Base-by-base conservation (phyloP, 192 early-diverging fungal species). In the Pilaira anomala region DNA sequence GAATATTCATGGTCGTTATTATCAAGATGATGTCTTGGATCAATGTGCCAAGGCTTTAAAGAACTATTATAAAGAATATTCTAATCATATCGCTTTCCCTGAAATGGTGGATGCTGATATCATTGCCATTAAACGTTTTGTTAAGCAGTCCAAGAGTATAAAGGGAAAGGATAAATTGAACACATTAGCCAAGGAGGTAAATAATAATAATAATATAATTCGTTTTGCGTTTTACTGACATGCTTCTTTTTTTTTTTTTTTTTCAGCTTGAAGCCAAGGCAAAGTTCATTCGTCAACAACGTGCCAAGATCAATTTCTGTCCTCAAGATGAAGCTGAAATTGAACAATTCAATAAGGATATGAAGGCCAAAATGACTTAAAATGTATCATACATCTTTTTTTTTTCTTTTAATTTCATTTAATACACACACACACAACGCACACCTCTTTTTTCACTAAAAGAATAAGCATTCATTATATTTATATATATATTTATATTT, bases 51-150 rank as follows among this genome's bases (percentile, higher is more conserved):
- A 81, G 13, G 69, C 88, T 22, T 78, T 97, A 48, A 86, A 88
- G 19, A 86, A 91, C 49, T 90, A 87, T 49, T 87, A 92, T 73
- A 83, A 87, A 14, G 58, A 83, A 18, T 88, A 83, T 62, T 85
- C 86, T 22, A 76, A 80, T 21, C 88, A 87, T 33, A 93, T 99
- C 62, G 84, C 91, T 7, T 99, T 99, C 84, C 96, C 97, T 11
- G 97, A 99, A 73, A 79, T 95, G 73, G 84, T 79, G 26, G 88
- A 94, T 30, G 95, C 96, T 3, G 92, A 87, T 6, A 82, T 95
- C 53, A 74, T 96, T 18, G 85, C 89, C 58, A 71, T 99, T 61
- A 88, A 91, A 67, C 79, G 94, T 52, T 92, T 88, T 72, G 81
- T 90, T 56, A 98, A 98, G 73, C 80, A 86, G 54, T 82, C 82